A percentile compares a stretch with the other conserved stretches of the same genome.
phyloP scores from a whole-genome alignment of 73 alveolate genomes.

The Symbiodinium pilosum region DNA sequence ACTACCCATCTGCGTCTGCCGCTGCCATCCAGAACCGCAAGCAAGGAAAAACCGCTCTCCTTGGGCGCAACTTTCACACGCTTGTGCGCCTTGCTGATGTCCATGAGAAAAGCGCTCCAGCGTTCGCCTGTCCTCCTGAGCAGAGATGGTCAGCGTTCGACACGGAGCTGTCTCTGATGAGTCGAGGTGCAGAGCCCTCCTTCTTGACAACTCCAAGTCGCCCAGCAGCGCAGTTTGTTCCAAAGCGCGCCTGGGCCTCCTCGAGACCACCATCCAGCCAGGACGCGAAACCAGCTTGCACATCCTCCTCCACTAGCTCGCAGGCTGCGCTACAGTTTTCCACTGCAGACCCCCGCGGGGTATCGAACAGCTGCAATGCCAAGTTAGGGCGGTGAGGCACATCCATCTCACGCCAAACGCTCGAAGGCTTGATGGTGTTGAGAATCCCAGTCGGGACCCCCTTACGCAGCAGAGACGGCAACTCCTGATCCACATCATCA shows the following conservation, averaged over 20 bases:
- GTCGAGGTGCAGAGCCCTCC: slow-evolving; percentile 6
- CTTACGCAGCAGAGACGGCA: not conserved
- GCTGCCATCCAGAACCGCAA: not conserved
- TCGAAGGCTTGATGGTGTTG: not conserved
- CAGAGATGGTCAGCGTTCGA: not conserved
- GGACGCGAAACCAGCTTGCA: not conserved
- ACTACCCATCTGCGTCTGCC: not conserved
- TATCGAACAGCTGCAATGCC: not conserved
- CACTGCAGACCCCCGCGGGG: slow-evolving; percentile 12
- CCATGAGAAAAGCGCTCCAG: slow-evolving; percentile 1
- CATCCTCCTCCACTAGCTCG: slow-evolving; percentile 21
- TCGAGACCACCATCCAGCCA: slow-evolving; percentile 16
- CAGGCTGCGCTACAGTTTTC: not conserved
- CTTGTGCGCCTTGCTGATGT: not conserved
- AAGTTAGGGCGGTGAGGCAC: slow-evolving; percentile 12
- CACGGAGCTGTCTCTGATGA: slow-evolving; percentile 16
- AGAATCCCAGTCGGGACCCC: slow-evolving; percentile 13
- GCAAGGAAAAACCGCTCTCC: not conserved
- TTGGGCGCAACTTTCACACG: not conserved
- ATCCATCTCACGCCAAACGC: not conserved
- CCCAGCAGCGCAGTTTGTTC: slow-evolving; percentile 1
- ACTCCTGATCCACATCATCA: not conserved
- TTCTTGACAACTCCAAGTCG: slow-evolving; percentile 10
- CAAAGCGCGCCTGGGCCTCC: slow-evolving; percentile 16
- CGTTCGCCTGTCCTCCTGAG: not conserved